Percentiles rank a stretch among this genome's conserved stretches.
phyloP scores from a whole-genome alignment of 306 rosid genomes.

The Begonia fuchsioides region DNA sequence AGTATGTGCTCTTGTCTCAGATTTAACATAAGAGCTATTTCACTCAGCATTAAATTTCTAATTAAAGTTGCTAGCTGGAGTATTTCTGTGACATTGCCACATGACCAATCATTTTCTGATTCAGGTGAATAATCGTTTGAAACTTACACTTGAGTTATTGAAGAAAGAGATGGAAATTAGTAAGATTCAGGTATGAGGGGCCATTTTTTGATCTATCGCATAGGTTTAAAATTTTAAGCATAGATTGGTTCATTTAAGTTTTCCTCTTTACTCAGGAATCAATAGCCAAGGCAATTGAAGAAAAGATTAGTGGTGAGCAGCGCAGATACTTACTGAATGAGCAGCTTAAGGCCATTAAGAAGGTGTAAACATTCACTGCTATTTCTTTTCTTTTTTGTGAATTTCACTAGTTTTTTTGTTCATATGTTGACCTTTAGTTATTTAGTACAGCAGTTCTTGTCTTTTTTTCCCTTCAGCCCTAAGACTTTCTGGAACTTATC shows the following conservation, averaged over 20 bases:
- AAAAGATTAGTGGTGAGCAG: constrained; percentile 96
- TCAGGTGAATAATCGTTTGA: constrained; percentile 76
- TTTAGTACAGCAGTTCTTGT: constrained; percentile 5
- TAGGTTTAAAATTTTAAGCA: constrained; percentile 1
- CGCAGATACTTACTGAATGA: constrained; percentile 90
- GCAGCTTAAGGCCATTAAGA: constrained; percentile 97
- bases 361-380: constrained; percentile 27
- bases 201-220: constrained; percentile 2
- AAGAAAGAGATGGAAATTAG: constrained; percentile 99
- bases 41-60: no score
- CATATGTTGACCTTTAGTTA: no score
- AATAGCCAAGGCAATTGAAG: constrained; percentile 98
- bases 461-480: constrained; percentile 2
- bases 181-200: constrained; percentile 70
- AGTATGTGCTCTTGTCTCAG: no score
- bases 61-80: no score
- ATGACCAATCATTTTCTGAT: not conserved
- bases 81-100: no score
- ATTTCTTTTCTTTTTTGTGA: not conserved
- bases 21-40: no score
- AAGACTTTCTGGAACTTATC: no score
- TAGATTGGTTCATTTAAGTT: no score
- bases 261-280: constrained; percentile 41
- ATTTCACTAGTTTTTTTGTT: no score
- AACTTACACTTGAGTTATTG: constrained; percentile 83